These are phyloP conservation scores for Globisporangium abappressorium DNA, from an alignment of 352 stramenopile species.

Conservation along the genomic window DNA sequence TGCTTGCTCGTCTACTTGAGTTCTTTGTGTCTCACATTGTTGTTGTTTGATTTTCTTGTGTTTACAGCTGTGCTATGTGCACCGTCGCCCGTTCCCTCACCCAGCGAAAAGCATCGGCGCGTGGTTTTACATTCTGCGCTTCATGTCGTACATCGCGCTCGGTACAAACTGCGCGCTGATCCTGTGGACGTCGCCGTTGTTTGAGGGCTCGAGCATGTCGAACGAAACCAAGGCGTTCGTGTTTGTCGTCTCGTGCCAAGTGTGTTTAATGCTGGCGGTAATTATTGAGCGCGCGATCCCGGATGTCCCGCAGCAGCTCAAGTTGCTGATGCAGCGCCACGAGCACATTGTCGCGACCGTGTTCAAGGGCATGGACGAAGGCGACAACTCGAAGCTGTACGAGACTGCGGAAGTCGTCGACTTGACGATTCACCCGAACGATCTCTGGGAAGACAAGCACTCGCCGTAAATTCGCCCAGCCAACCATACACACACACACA, in stretches of 20 bases:
- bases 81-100: slow-evolving; percentile 75
- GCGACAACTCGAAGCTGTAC: slow-evolving; percentile 62
- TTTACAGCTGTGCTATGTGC: slow-evolving; percentile 56
- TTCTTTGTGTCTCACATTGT: background rate
- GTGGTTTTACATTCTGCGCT: slow-evolving; percentile 87
- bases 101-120: slow-evolving; percentile 89
- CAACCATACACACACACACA: background rate
- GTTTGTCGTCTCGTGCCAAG: slow-evolving; percentile 69
- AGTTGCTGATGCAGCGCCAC: slow-evolving; percentile 52
- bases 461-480: slow-evolving; percentile 2
- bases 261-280: slow-evolving; percentile 64
- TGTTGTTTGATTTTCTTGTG: background rate
- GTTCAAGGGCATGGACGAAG: slow-evolving; percentile 69
- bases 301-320: slow-evolving; percentile 54
- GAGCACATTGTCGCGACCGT: slow-evolving; percentile 77
- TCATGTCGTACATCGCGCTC: slow-evolving; percentile 79
- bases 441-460: slow-evolving; percentile 56
- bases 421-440: slow-evolving; percentile 70
- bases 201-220: slow-evolving; percentile 33
- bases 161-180: slow-evolving; percentile 80
- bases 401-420: slow-evolving; percentile 75
- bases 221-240: slow-evolving; percentile 50
- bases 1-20: background rate
- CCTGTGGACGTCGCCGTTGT: slow-evolving; percentile 79
- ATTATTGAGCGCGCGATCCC: slow-evolving; percentile 59